Evolutionary conservation across 2,329 filamentous ascomycete species (phyloP).

Genomic region (Colletotrichum tropicicola): DNA sequence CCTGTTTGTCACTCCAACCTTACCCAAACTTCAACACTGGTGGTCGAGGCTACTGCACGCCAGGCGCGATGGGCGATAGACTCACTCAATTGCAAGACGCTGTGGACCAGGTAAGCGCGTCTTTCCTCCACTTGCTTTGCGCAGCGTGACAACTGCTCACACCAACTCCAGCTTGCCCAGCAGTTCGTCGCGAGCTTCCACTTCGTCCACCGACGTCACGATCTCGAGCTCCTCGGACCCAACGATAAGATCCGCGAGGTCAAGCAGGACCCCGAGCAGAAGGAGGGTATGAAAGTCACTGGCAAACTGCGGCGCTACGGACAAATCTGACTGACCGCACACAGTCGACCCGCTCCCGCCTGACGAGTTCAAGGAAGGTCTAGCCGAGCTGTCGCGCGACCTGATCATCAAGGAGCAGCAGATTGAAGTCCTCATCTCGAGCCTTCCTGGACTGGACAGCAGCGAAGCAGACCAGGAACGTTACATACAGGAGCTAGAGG

Average conservation of each 20-base stretch:
- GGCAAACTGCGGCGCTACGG: neutral
- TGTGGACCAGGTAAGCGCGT: constrained; percentile 74
- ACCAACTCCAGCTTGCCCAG: constrained; percentile 64
- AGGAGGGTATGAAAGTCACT: constrained; percentile 52
- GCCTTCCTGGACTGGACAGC: constrained; percentile 79
- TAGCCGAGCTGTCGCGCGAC: constrained; percentile 79
- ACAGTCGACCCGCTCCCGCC: constrained; percentile 68
- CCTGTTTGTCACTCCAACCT: neutral
- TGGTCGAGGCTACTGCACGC: neutral
- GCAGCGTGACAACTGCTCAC: neutral
- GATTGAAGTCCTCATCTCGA: constrained; percentile 80
- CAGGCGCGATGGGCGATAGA: constrained; percentile 71
- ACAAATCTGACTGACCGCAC: constrained; percentile 19
- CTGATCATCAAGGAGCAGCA: constrained; percentile 84
- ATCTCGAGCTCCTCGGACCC: constrained; percentile 66
- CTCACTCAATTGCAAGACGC: constrained; percentile 88
- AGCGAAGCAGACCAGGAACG: constrained; percentile 81
- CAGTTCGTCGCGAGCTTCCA: constrained; percentile 75
- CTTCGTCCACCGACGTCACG: constrained; percentile 75
- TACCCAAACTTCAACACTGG: neutral
- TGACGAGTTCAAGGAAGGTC: constrained; percentile 72
- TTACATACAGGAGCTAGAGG: constrained; percentile 71
- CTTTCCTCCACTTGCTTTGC: neutral
- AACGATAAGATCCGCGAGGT: constrained; percentile 67
- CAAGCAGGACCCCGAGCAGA: constrained; percentile 61